Conservation (phyloP, 2,329 filamentous ascomycete species). For the Delphinella strobiligena region DNA sequence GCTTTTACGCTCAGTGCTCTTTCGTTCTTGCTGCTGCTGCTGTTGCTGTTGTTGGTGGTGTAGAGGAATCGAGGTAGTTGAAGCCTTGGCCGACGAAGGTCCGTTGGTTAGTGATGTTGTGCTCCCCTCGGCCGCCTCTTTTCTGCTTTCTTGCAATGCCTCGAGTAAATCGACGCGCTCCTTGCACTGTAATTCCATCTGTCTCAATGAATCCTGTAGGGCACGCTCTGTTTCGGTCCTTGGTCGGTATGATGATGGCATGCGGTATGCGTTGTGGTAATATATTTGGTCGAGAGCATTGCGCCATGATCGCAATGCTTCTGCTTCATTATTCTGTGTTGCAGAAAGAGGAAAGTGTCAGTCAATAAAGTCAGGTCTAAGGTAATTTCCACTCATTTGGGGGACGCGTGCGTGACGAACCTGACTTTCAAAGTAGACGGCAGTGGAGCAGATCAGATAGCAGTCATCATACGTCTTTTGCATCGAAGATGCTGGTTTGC, state of each 20-base stretch:
- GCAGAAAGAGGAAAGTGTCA: neutral
- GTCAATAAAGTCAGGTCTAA: no score
- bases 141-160: slow-evolving; percentile 56
- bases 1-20: slow-evolving; percentile 2
- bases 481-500: slow-evolving; percentile 57
- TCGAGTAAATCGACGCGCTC: slow-evolving; percentile 83
- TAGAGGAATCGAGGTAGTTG: neutral
- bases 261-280: slow-evolving; percentile 67
- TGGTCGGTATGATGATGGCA: slow-evolving; percentile 56
- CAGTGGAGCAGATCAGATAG: slow-evolving; percentile 88
- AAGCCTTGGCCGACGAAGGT: no score
- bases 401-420: slow-evolving; percentile 46
- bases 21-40: slow-evolving; percentile 6
- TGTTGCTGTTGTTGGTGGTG: no score
- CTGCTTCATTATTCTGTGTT: slow-evolving; percentile 69
- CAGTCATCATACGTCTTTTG: slow-evolving; percentile 98
- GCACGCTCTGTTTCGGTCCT: slow-evolving; percentile 74
- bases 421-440: slow-evolving; percentile 90
- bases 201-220: slow-evolving; percentile 65
- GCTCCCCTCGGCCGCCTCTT: slow-evolving; percentile 36
- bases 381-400: no score
- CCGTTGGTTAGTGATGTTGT: slow-evolving; percentile 1
- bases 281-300: slow-evolving; percentile 79
- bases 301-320: slow-evolving; percentile 85
- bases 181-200: slow-evolving; percentile 84